Evolutionary conservation across 768 basidiomycete genomes (phyloP).

Genomic region (Rhodotorula taiwanensis): DNA sequence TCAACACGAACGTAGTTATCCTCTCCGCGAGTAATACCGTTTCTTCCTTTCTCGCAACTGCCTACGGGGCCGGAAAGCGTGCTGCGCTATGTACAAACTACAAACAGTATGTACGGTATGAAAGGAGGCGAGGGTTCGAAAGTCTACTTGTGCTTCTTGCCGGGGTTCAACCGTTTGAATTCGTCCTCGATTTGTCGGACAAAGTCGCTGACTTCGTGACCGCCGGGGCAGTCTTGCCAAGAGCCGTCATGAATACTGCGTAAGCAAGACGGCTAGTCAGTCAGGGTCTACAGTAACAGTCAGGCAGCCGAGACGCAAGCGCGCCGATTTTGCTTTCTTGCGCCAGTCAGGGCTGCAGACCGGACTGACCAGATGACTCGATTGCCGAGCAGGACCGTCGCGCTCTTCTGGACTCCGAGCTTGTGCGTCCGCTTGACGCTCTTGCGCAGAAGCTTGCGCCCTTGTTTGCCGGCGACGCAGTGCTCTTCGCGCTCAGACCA

Average conservation of each 20-base stretch:
- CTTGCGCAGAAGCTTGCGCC: background rate
- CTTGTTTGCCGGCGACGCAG: constrained; percentile 5
- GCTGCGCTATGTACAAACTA: background rate
- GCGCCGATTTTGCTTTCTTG: too few species aligned
- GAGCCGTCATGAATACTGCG: constrained; percentile 61
- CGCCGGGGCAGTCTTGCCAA: constrained; percentile 76
- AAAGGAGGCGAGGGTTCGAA: too few species aligned
- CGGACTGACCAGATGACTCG: constrained; percentile 43
- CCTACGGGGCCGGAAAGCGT: background rate
- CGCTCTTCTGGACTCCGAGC: constrained; percentile 60
- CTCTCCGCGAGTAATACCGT: too few species aligned
- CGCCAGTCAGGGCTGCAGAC: too few species aligned
- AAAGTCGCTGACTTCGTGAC: constrained; percentile 68
- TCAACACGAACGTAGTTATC: too few species aligned
- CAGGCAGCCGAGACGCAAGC: too few species aligned
- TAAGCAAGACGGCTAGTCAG: background rate
- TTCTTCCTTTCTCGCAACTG: too few species aligned
- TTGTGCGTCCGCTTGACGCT: constrained; percentile 4
- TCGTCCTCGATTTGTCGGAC: constrained; percentile 67
- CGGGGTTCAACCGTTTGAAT: constrained; percentile 58
- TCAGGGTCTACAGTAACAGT: background rate
- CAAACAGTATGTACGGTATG: background rate
- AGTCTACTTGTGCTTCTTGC: too few species aligned
- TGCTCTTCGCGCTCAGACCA: background rate
- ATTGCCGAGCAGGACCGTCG: constrained; percentile 71